These are phyloP conservation scores for Aspergillus ostianus DNA, from an alignment of 495 filamentous ascomycete species.

Conservation along the genomic window DNA sequence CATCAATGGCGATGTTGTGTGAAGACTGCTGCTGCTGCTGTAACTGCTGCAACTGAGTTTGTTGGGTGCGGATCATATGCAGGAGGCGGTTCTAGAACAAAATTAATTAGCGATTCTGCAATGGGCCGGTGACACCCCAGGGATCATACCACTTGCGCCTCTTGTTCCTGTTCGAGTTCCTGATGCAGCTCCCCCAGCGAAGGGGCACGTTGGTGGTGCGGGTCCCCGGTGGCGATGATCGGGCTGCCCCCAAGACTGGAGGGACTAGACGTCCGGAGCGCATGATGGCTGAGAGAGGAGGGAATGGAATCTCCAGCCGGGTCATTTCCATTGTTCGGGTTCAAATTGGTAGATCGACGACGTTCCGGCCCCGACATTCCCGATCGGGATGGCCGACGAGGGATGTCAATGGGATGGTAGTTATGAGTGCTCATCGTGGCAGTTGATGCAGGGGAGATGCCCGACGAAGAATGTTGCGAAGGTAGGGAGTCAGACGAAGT, in stretches of 20 bases:
- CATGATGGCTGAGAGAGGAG: slow-evolving; percentile 43
- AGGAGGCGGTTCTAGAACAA: slow-evolving; percentile 75
- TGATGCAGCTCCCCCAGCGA: slow-evolving; percentile 95
- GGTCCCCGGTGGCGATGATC: slow-evolving; percentile 54
- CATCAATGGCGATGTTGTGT: slow-evolving; percentile 51
- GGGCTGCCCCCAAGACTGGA: slow-evolving; percentile 57
- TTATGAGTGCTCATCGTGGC: slow-evolving; percentile 25
- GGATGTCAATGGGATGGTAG: slow-evolving; percentile 27
- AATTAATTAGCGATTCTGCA: neutral
- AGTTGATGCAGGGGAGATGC: slow-evolving; percentile 24
- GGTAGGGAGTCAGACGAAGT: slow-evolving; percentile 18
- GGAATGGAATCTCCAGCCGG: slow-evolving; percentile 31
- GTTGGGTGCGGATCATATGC: slow-evolving; percentile 83
- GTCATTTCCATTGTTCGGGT: slow-evolving; percentile 66
- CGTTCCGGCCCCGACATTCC: slow-evolving; percentile 46
- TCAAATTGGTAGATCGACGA: slow-evolving; percentile 69
- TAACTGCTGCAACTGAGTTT: slow-evolving; percentile 72
- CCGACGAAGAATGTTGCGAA: slow-evolving; percentile 14
- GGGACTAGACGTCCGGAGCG: slow-evolving; percentile 56
- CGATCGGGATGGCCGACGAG: slow-evolving; percentile 50
- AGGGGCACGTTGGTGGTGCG: slow-evolving; percentile 67
- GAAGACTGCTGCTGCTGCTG: slow-evolving; percentile 41
- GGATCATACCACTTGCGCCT: slow-evolving; percentile 75
- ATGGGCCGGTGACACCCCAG: neutral
- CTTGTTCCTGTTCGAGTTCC: slow-evolving; percentile 91